Evolutionary conservation across 2,329 filamentous ascomycete species (phyloP).

Genomic region (Trichoderma sp.): DNA sequence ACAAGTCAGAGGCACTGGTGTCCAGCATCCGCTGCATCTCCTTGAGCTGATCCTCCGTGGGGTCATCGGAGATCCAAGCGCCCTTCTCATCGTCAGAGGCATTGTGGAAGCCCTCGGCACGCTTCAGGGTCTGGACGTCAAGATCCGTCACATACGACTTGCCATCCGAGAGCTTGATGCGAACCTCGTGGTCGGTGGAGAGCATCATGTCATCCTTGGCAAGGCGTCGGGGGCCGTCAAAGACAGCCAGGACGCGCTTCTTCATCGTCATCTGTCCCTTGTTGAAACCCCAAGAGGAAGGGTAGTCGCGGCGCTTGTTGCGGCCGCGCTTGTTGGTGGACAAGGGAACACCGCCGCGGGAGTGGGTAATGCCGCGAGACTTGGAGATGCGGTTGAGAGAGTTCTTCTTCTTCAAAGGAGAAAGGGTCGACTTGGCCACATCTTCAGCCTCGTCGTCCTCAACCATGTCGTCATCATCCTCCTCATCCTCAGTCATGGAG

Average conservation of each 20-base stretch:
- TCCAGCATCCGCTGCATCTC: conserved; percentile 54
- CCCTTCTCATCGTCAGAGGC: conserved; percentile 86
- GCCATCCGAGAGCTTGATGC: conserved; percentile 71
- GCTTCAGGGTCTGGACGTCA: conserved; percentile 82
- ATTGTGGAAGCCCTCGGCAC: conserved; percentile 77
- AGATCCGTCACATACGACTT: conserved; percentile 87
- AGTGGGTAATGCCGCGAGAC: conserved; percentile 72
- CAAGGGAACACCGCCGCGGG: conserved; percentile 66
- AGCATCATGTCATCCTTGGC: conserved; percentile 99
- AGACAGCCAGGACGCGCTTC: conserved; percentile 92
- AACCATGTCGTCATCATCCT: conserved; percentile 49
- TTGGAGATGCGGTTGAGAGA: conserved; percentile 58
- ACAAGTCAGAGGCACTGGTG: conserved; percentile 25
- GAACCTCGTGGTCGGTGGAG: conserved; percentile 89
- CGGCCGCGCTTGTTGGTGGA: conserved; percentile 62
- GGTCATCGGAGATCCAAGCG: conserved; percentile 73
- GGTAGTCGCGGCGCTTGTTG: conserved; percentile 92
- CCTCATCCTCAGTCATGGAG: conserved; percentile 51
- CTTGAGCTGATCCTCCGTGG: conserved; percentile 58
- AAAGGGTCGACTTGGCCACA: conserved; percentile 35
- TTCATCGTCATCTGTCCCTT: conserved; percentile 96
- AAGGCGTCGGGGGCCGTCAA: conserved; percentile 80
- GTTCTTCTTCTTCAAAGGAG: conserved; percentile 48
- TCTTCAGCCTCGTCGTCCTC: conserved; percentile 49
- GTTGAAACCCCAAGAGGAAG: conserved; percentile 87